Conservation (phyloP, 768 basidiomycete genomes). For the Gymnopilus dilepis region DNA sequence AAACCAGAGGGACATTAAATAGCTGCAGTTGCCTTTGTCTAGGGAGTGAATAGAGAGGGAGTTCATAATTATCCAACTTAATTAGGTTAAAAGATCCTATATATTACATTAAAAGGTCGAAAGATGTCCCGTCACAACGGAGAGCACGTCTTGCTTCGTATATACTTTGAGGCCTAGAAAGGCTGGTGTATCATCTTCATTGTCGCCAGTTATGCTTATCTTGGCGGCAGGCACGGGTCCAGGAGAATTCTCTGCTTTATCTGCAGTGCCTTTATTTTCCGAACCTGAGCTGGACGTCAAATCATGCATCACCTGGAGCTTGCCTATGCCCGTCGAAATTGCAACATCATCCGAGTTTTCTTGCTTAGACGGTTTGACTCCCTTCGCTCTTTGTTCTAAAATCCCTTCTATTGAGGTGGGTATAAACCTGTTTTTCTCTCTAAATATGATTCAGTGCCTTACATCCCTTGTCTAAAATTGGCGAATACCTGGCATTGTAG, state of each 20-base stretch:
- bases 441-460: neutral
- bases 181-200: conserved; percentile 28
- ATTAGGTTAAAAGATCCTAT: neutral
- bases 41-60: no score
- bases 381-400: neutral
- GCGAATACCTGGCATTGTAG: conserved; percentile 9
- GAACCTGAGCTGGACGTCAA: neutral
- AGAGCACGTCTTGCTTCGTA: conserved; percentile 38
- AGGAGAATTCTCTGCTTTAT: neutral
- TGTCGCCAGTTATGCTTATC: conserved; percentile 10
- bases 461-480: neutral
- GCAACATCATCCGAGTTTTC: neutral
- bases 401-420: neutral
- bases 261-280: neutral
- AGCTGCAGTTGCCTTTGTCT: no score
- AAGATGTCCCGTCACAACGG: conserved; percentile 34
- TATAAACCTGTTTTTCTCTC: conserved; percentile 1
- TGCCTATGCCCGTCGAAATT: conserved; percentile 2
- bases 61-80: no score
- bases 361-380: neutral
- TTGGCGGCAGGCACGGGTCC: neutral
- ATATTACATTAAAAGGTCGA: neutral
- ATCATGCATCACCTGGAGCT: neutral
- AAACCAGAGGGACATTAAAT: no score
- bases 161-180: conserved; percentile 45